phyloP scores from a whole-genome alignment of 208 protist species.

The Lotmaria passim region DNA sequence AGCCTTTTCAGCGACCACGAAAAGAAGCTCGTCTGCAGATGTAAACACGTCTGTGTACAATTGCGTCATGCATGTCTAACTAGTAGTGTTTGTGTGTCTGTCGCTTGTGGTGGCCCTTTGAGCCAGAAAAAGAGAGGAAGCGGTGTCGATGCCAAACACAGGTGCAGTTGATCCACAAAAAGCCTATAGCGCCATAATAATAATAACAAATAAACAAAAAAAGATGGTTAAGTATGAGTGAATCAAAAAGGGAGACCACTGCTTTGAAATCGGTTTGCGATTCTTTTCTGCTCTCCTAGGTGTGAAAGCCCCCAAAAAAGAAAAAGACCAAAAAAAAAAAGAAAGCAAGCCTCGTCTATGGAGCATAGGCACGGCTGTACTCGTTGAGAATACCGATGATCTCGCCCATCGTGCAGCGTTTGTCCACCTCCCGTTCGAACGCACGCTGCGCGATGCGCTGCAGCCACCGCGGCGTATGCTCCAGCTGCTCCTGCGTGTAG shows the following conservation, averaged over 20 bases:
- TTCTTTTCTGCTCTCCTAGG: no score
- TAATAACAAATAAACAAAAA: background rate
- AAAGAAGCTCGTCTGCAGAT: no score
- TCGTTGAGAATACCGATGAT: slow-evolving; percentile 57
- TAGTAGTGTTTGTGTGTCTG: no score
- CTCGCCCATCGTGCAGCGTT: slow-evolving; percentile 53
- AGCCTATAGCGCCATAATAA: background rate
- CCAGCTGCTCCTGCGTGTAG: slow-evolving; percentile 43
- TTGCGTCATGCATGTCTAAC: no score
- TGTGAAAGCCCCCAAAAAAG: background rate
- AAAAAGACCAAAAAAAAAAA: background rate
- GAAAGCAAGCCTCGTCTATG: slow-evolving; percentile 1
- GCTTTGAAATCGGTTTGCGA: no score
- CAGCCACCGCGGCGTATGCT: slow-evolving; percentile 50
- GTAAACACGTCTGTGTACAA: no score
- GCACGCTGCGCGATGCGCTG: slow-evolving; percentile 51
- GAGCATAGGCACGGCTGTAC: slow-evolving; percentile 31
- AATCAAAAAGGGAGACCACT: background rate
- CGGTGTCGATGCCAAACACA: no score
- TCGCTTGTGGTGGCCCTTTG: no score
- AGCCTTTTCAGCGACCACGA: no score
- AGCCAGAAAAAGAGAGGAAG: no score
- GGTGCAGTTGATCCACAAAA: no score
- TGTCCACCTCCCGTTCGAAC: slow-evolving; percentile 51
- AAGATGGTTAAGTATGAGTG: background rate